These are phyloP conservation scores for Fusarium sterilihyphosum DNA, from an alignment of 2,329 filamentous ascomycete species.

Conservation along the genomic window DNA sequence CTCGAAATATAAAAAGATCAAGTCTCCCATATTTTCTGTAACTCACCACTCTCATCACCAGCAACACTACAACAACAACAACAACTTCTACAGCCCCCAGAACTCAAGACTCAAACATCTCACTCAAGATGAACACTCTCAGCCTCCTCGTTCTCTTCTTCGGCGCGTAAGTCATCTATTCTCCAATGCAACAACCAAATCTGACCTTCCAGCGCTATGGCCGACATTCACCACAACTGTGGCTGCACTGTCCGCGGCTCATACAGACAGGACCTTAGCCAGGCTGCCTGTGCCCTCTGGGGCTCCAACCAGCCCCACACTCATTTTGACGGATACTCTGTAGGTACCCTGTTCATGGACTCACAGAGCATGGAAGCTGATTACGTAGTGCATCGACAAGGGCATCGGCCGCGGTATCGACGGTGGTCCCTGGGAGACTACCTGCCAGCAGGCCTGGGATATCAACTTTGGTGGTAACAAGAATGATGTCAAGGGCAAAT, in stretches of 20 bases:
- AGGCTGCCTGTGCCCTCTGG: conserved; percentile 21
- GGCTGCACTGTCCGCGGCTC: conserved; percentile 18
- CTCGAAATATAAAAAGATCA: background rate
- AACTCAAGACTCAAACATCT: background rate
- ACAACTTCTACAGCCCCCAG: background rate
- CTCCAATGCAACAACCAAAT: fast-evolving
- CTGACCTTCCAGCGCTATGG: background rate
- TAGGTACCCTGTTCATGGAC: background rate
- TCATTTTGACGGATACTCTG: conserved; percentile 22
- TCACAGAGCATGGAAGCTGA: background rate
- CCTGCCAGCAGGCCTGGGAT: conserved; percentile 22
- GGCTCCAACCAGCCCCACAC: conserved; percentile 12
- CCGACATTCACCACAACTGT: conserved; percentile 15
- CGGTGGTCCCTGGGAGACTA: conserved; percentile 18
- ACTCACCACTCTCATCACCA: background rate
- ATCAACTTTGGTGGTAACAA: conserved; percentile 19
- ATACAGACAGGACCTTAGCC: conserved; percentile 2
- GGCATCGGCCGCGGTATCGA: conserved; percentile 16
- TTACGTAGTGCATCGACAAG: conserved; percentile 20
- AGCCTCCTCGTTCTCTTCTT: background rate
- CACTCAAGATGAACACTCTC: background rate
- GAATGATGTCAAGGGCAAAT: conserved; percentile 7
- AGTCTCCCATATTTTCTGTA: background rate
- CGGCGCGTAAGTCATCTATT: background rate
- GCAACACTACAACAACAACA: background rate